A percentile compares a stretch with the other conserved stretches of the same genome.
Conservation (phyloP, 306 rosid species). For the Glycine tomentella region DNA sequence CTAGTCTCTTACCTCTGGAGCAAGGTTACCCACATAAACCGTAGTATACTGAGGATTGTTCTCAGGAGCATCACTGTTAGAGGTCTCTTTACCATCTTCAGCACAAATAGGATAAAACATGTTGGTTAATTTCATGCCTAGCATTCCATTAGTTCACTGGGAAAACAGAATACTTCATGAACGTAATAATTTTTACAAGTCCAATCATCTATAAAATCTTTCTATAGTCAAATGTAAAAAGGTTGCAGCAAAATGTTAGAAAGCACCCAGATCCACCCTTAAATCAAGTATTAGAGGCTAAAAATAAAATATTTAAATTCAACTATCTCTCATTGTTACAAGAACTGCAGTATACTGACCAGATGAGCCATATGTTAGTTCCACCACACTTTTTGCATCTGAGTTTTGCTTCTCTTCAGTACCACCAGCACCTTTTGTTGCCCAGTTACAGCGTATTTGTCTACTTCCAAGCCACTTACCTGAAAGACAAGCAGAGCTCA, state of each 20-base stretch:
- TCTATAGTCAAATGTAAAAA: slow-evolving; percentile 4
- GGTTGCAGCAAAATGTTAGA: slow-evolving; percentile 1
- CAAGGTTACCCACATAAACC: slow-evolving; percentile 95
- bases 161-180: slow-evolving; percentile 19
- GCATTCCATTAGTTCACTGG: slow-evolving; percentile 8
- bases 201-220: slow-evolving; percentile 27
- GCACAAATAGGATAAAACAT: slow-evolving; percentile 49
- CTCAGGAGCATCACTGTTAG: slow-evolving; percentile 86
- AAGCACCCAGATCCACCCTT: slow-evolving; percentile 9
- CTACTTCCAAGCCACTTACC: slow-evolving; percentile 99
- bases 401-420: slow-evolving; percentile 83
- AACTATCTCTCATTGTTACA: slow-evolving; percentile 15
- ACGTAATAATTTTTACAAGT: background rate
- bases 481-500: slow-evolving; percentile 35
- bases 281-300: slow-evolving; percentile 21
- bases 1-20: slow-evolving; percentile 72
- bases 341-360: slow-evolving; percentile 63
- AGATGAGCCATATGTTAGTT: slow-evolving; percentile 88
- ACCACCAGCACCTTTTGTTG: slow-evolving; percentile 88
- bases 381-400: slow-evolving; percentile 85
- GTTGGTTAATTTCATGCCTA: slow-evolving; percentile 26
- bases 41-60: slow-evolving; percentile 95
- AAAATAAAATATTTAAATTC: background rate
- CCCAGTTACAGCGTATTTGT: slow-evolving; percentile 99
- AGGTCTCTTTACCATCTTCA: slow-evolving; percentile 91